These are phyloP conservation scores for Candida pseudocylindracea DNA, from an alignment of 1,139 yeast genomes.

Conservation along the genomic window DNA sequence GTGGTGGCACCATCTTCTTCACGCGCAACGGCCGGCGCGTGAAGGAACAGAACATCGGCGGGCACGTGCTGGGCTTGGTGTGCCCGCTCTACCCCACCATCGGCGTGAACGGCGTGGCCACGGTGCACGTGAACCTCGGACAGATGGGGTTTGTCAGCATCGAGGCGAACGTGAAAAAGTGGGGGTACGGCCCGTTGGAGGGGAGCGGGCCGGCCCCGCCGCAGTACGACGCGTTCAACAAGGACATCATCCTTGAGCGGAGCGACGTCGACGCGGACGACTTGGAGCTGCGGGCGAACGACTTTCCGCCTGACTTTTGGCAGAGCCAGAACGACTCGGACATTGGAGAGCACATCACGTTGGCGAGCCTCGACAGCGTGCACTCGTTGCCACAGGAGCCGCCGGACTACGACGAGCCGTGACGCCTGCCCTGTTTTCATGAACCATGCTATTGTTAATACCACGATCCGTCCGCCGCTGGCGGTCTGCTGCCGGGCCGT, in stretches of 20 bases:
- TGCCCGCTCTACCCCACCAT: constrained; percentile 21
- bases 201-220: constrained; percentile 47
- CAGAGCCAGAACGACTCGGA: constrained; percentile 6
- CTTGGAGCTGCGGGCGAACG: constrained; percentile 20
- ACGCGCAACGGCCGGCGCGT: constrained; percentile 50
- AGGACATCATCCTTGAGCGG: constrained; percentile 29
- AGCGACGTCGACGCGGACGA: constrained; percentile 27
- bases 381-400: too few relatives aligned
- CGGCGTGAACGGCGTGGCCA: constrained; percentile 28
- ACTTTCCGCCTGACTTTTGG: constrained; percentile 37
- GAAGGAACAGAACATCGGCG: constrained; percentile 46
- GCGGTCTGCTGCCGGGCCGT: too few relatives aligned
- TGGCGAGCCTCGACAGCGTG: too few relatives aligned
- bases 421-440: too few relatives aligned
- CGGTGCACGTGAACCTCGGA: constrained; percentile 32
- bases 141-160: constrained; percentile 36
- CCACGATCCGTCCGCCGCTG: too few relatives aligned
- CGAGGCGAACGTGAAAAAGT: constrained; percentile 36
- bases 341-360: too few relatives aligned
- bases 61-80: constrained; percentile 27
- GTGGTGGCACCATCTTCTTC: constrained; percentile 33
- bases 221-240: constrained; percentile 28
- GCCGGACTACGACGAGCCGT: too few relatives aligned
- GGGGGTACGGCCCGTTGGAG: constrained; percentile 44
- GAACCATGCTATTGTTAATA: too few relatives aligned